Evolutionary conservation across 2,329 filamentous ascomycete genomes (phyloP).

Genomic region (Penicillium janthinellum): DNA sequence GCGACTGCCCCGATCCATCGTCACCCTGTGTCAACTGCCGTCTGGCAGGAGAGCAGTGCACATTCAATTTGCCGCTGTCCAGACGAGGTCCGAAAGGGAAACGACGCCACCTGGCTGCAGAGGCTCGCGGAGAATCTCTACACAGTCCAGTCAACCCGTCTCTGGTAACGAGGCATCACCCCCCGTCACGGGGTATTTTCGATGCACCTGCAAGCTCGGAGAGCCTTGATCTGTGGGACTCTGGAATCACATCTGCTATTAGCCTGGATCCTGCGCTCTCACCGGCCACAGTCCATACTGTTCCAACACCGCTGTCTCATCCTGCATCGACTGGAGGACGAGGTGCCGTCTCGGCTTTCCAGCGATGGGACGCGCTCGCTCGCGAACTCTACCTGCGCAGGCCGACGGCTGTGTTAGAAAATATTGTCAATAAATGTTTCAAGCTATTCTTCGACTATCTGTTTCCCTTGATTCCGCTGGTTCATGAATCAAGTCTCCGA

Average conservation of each 20-base stretch:
- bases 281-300: constrained; percentile 15
- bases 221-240: constrained; percentile 11
- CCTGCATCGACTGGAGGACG: constrained; percentile 5
- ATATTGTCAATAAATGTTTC: constrained; percentile 33
- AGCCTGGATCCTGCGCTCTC: constrained; percentile 11
- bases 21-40: constrained; percentile 30
- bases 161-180: neutral
- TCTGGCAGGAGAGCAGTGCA: constrained; percentile 37
- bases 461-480: constrained; percentile 46
- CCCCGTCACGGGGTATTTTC: neutral
- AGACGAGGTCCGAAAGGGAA: constrained; percentile 42
- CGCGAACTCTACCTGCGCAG: constrained; percentile 5
- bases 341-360: constrained; percentile 12
- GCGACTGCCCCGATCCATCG: constrained; percentile 10
- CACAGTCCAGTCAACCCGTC: neutral
- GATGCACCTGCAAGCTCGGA: neutral
- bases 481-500: constrained; percentile 47
- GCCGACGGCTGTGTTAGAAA: constrained; percentile 12
- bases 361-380: constrained; percentile 22
- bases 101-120: constrained; percentile 3
- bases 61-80: constrained; percentile 43
- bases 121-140: neutral
- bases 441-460: constrained; percentile 49
- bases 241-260: constrained; percentile 1
- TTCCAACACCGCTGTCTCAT: constrained; percentile 16